These are phyloP conservation scores for Nakazawaea ishiwadae DNA, from an alignment of 805 yeast species.

Conservation along the genomic window DNA sequence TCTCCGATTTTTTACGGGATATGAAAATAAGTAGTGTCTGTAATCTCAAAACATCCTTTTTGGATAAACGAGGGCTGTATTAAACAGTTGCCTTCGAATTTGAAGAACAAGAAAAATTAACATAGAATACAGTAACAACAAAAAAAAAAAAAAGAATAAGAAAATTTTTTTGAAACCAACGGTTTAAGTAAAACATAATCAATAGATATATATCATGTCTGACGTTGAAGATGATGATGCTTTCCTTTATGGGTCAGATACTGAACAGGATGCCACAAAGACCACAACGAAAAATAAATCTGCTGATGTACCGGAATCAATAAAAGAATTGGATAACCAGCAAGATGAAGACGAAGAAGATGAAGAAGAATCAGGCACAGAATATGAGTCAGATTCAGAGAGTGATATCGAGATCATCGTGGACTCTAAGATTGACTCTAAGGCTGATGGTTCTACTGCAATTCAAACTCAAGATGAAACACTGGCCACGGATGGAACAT, in stretches of 20 bases:
- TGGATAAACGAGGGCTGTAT: too few species aligned
- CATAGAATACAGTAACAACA: neutral
- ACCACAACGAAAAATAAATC: neutral
- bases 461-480: conserved; percentile 16
- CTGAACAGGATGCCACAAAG: conserved; percentile 24
- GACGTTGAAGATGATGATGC: conserved; percentile 53
- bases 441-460: conserved; percentile 15
- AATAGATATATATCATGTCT: too few species aligned
- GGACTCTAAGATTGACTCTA: conserved; percentile 37
- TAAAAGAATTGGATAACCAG: conserved; percentile 18
- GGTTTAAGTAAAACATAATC: too few species aligned
- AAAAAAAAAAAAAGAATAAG: neutral
- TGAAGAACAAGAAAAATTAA: too few species aligned
- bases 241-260: conserved; percentile 55
- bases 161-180: neutral
- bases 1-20: conserved; percentile 1
- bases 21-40: neutral
- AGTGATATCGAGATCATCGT: conserved; percentile 85
- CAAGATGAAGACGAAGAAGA: conserved; percentile 28
- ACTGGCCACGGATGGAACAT: conserved; percentile 11
- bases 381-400: conserved; percentile 48
- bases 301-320: neutral
- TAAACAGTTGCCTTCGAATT: too few species aligned
- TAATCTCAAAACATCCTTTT: too few species aligned
- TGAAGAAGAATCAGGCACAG: conserved; percentile 41